phyloP scores from a whole-genome alignment of 83 land plant species.

The Diphasiastrum complanatum region DNA sequence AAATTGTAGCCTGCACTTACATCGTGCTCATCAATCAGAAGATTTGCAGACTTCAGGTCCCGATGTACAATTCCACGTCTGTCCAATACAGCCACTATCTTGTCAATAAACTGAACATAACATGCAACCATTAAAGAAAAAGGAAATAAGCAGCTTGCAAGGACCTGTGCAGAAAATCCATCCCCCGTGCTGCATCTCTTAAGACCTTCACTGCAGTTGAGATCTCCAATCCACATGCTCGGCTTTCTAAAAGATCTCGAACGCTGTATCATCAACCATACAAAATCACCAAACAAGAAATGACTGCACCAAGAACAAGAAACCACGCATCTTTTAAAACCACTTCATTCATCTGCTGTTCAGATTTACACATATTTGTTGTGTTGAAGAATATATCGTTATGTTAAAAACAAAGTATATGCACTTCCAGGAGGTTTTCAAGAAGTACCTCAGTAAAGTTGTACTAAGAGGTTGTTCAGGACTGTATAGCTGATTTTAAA shows the following conservation, averaged over 20 bases:
- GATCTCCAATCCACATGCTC: slow-evolving; percentile 23
- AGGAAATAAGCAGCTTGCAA: too few species aligned
- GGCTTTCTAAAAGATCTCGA: slow-evolving; percentile 23
- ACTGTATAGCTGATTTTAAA: too few species aligned
- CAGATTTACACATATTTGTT: too few species aligned
- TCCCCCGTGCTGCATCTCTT: slow-evolving; percentile 35
- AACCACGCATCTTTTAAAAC: too few species aligned
- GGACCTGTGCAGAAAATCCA: slow-evolving; percentile 34
- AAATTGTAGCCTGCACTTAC: slow-evolving; percentile 9
- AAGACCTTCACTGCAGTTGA: slow-evolving; percentile 25
- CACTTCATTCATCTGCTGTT: too few species aligned
- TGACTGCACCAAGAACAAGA: too few species aligned
- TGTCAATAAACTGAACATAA: neutral
- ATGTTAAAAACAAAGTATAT: too few species aligned
- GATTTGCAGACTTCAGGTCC: slow-evolving; percentile 32
- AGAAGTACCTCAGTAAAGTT: too few species aligned
- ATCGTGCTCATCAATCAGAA: slow-evolving; percentile 33
- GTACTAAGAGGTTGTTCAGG: too few species aligned
- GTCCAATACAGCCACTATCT: neutral
- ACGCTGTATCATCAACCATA: slow-evolving; percentile 21
- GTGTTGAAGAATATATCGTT: too few species aligned
- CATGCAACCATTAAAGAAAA: neutral
- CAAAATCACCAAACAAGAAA: neutral
- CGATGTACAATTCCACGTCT: slow-evolving; percentile 34
- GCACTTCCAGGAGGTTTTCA: too few species aligned